These are phyloP conservation scores for Lentinus tigrinus DNA, from an alignment of 768 basidiomycete genomes.

Conservation along the genomic window DNA sequence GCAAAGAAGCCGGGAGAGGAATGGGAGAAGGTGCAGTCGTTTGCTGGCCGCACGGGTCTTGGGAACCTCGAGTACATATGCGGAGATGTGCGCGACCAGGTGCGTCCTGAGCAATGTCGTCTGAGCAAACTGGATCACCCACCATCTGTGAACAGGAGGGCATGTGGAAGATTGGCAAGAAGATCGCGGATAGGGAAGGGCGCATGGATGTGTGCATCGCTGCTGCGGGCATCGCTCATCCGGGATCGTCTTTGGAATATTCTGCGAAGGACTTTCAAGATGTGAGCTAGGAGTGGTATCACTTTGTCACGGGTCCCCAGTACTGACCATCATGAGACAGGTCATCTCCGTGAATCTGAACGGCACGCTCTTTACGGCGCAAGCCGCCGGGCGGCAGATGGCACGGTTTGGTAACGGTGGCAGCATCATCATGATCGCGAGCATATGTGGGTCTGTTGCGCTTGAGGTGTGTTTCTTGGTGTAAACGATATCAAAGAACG, in stretches of 20 bases:
- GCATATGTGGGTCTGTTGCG: conserved; percentile 47
- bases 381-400: conserved; percentile 37
- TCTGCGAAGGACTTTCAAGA: conserved; percentile 59
- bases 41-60: conserved; percentile 24
- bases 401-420: conserved; percentile 31
- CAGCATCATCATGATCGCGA: conserved; percentile 41
- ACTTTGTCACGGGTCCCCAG: too few species aligned
- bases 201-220: conserved; percentile 75
- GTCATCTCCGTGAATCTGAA: conserved; percentile 63
- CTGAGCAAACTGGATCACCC: too few species aligned
- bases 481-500: too few species aligned
- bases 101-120: conserved; percentile 11
- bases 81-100: conserved; percentile 66
- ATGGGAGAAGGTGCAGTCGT: conserved; percentile 52
- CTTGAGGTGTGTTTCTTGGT: conserved; percentile 60
- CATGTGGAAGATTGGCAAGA: conserved; percentile 50
- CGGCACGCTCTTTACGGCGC: conserved; percentile 34
- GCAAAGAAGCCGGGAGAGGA: conserved; percentile 52
- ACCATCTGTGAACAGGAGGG: conserved; percentile 15
- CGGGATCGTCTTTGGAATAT: conserved; percentile 61
- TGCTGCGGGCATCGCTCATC: conserved; percentile 64
- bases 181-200: conserved; percentile 64
- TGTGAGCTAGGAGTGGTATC: conserved; percentile 30
- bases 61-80: conserved; percentile 57
- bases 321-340: conserved; percentile 27